Evolutionary conservation across 768 basidiomycete genomes (phyloP), one percentile per base, ranked within the genome.

Genomic region (Tulasnella sp.): DNA sequence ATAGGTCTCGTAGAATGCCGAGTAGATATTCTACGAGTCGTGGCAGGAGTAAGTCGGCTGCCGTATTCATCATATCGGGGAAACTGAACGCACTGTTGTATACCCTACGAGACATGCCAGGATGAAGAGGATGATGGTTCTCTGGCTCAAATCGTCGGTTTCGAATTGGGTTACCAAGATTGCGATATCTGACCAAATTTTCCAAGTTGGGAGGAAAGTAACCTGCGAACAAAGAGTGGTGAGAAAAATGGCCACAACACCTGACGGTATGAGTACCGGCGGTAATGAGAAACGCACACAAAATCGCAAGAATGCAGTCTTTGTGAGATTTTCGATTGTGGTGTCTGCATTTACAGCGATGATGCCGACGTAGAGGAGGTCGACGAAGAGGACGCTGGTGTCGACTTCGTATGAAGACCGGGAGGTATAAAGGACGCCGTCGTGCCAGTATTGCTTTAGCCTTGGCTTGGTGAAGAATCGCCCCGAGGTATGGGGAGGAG

Each of bases 281-380:
- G 20, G 26, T 5, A 10, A 10, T 3, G 20, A 20, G 26, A 35
- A 6, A 61, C 75, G 39, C 55, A 76, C 75, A 26, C 75, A 76
- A 39, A 76, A 76, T 18, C 37, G 51, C n/a, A 76, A 44, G 15
- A 76, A 39, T 0, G 51, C 48, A 29, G 2, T 26, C 15, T 35
- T 39, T 0, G 29, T 76, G 15, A 51, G 75, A 67, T 76, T 29
- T 69, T 76, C 75, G 29, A 35, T 51, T 20, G 75, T 55, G 48
- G 48, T 76, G 55, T 76, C 75, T 26, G 48, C 75, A 35, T 57
- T 76, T n/a, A 76, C 55, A n/a, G 75, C 75, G 42, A 76, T 76
- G 61, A 76, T 76, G 15, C 75, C 75, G 61, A 76, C 75, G 55
- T 76, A 76, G 46, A 76, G 55, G 6, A 76, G 61, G 75, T 76